Conservation (phyloP, 192 early-diverging fungal species). For the Chytriomyces confervae region DNA sequence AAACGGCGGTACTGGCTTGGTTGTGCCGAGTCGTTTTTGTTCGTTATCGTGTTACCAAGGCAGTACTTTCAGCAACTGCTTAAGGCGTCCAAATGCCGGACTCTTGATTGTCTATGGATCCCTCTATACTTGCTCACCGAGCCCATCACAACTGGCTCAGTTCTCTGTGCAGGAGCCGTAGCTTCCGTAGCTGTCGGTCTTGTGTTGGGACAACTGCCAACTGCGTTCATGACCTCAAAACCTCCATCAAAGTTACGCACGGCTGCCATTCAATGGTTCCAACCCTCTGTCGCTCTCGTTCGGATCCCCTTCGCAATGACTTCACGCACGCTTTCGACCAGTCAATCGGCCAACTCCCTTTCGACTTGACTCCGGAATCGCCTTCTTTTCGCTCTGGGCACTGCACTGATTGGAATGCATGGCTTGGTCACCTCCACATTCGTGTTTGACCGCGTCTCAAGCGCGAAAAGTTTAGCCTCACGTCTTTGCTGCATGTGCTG, state of each 20-base stretch:
- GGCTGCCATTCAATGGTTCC: neutral
- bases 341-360: neutral
- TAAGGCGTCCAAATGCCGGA: no score
- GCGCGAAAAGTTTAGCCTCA: neutral
- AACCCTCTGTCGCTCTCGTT: neutral
- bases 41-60: no score
- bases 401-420: neutral
- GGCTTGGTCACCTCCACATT: neutral
- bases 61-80: no score
- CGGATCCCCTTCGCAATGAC: neutral
- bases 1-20: no score
- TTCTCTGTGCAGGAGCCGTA: neutral
- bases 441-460: neutral
- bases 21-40: no score
- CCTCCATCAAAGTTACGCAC: neutral
- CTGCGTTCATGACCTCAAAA: neutral
- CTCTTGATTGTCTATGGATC: neutral
- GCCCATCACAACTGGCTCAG: neutral
- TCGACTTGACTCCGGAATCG: neutral
- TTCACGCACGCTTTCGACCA: neutral
- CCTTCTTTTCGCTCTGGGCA: neutral
- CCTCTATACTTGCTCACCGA: neutral
- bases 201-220: neutral
- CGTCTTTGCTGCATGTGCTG: slow-evolving; percentile 64
- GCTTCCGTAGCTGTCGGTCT: neutral